These are phyloP conservation scores for Naegleria gruberi DNA, from an alignment of 208 protist species.

Conservation along the genomic window DNA sequence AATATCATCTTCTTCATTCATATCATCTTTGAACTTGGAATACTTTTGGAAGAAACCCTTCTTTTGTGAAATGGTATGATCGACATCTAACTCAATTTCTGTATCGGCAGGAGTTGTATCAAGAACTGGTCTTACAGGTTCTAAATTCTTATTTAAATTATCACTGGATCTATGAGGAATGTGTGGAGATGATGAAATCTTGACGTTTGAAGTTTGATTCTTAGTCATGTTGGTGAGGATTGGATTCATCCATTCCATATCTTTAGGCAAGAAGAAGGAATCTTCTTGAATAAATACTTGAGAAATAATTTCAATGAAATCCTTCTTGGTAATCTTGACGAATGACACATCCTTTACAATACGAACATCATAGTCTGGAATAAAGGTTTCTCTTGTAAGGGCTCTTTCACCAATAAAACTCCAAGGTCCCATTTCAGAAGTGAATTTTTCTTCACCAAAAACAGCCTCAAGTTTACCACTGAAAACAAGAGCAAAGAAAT, in stretches of 20 bases:
- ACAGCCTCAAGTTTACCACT: constrained; percentile 12
- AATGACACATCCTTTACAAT: neutral
- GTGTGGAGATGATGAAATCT: neutral
- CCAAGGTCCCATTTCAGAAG: neutral
- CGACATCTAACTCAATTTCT: too few species aligned
- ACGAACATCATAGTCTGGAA: neutral
- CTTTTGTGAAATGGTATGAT: too few species aligned
- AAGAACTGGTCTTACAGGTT: too few species aligned
- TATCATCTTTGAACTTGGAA: too few species aligned
- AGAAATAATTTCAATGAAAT: neutral
- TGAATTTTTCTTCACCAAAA: neutral
- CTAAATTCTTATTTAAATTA: too few species aligned
- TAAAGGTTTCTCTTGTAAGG: neutral
- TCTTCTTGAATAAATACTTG: neutral
- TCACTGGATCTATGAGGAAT: too few species aligned
- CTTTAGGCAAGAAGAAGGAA: neutral
- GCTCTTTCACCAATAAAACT: neutral
- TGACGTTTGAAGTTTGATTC: too few species aligned
- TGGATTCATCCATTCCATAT: constrained; percentile 8
- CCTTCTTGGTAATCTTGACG: neutral
- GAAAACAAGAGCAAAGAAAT: constrained; percentile 19
- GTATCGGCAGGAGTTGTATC: too few species aligned
- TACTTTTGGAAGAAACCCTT: too few species aligned
- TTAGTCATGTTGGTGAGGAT: neutral
- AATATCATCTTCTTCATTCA: too few species aligned